These are phyloP conservation scores for Neoboletus magnificus DNA, from an alignment of 768 basidiomycete species.

Conservation along the genomic window DNA sequence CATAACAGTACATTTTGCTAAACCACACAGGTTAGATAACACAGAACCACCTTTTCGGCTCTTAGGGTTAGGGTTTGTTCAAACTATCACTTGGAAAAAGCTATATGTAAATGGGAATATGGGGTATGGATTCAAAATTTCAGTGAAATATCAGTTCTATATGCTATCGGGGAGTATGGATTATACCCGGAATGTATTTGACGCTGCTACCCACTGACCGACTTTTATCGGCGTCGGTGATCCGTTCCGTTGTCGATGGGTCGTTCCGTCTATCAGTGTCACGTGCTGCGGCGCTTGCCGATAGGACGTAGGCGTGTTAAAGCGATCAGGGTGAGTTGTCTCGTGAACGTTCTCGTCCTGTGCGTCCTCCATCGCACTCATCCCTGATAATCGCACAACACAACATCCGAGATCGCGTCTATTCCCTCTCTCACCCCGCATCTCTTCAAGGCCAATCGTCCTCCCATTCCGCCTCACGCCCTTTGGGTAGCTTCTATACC, in stretches of 20 bases:
- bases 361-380: slow-evolving; percentile 17
- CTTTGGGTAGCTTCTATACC: slow-evolving; percentile 3
- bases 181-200: too few species aligned
- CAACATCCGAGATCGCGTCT: slow-evolving; percentile 15
- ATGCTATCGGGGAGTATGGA: too few species aligned
- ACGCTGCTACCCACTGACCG: too few species aligned
- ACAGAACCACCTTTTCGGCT: too few species aligned
- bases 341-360: slow-evolving; percentile 16
- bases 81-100: too few species aligned
- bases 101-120: too few species aligned
- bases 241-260: slow-evolving; percentile 7
- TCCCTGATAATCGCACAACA: slow-evolving; percentile 19
- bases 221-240: slow-evolving; percentile 1
- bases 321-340: slow-evolving; percentile 28
- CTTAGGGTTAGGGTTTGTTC: too few species aligned
- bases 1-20: too few species aligned
- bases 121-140: too few species aligned
- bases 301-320: slow-evolving; percentile 28
- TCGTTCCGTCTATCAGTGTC: slow-evolving; percentile 21
- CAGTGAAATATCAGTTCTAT: too few species aligned
- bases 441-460: neutral
- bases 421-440: neutral
- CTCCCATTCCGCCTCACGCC: neutral
- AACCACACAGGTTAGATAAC: too few species aligned
- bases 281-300: slow-evolving; percentile 33